Evolutionary conservation across 2,329 filamentous ascomycete genomes (phyloP), one percentile per base, ranked within the genome.

Genomic region (Penicillium sp.): DNA sequence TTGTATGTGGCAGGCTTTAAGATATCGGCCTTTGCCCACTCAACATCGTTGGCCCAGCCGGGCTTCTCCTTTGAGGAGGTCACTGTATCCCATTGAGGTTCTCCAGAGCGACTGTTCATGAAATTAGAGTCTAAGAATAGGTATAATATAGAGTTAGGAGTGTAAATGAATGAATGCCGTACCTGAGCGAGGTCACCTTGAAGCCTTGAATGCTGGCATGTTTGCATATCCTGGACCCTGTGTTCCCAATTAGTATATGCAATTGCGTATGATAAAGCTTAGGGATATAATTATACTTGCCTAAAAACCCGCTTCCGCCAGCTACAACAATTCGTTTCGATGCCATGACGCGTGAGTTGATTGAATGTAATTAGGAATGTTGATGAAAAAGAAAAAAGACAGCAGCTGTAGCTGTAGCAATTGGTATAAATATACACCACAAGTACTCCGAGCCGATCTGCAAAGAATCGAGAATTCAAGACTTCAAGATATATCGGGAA

Each of bases 161-260:
- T n/a, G 14, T 33, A 14, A 3, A 11, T 18, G 11, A 11, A 38
- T 18, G 3, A 2, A 30, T 9, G 12, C 47, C 65, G 59, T 84
- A 92, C 91, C 91, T 96, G 66, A 99, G 86, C 5, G 92, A 97
- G 21, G 86, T 93, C 48, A 97, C 93, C 57, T 91, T 84, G 93
- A 93, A 97, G 55, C 91, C 91, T 69, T 91, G 82, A 47, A 86
- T 83, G 51, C 91, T 86, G 46, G 91, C 94, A 54, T 89, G 87
- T 78, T 91, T 94, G 79, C 94, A 97, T 76, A 99, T 96, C 56
- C 93, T 83, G 23, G 81, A 84, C 47, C 85, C 85, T 84, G 18
- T 35, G 40, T 21, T 12, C 47, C 18, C 24, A 59, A 51, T 47
- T 60, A 43, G 63, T 61, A 57, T 62, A 56, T 51, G 59, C 26